Percentiles rank a stretch among this genome's conserved stretches.
phyloP scores from a whole-genome alignment of 1,139 yeast genomes.

The Cylindricascospora bacillispora region DNA sequence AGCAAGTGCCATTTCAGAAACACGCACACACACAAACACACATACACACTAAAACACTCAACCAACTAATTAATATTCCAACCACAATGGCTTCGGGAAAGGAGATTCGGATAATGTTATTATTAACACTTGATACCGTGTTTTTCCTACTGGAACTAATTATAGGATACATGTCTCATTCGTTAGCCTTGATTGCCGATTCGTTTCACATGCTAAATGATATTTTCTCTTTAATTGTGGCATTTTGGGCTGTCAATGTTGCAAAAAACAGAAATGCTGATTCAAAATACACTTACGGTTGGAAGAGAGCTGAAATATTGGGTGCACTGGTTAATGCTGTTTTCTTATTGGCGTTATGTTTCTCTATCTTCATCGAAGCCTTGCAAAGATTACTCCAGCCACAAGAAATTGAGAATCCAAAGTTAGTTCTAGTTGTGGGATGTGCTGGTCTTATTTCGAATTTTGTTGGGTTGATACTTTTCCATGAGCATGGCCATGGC shows the following conservation, averaged over 20 bases:
- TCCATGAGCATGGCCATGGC: slow-evolving; percentile 81
- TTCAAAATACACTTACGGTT: slow-evolving; percentile 83
- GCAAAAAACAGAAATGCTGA: slow-evolving; percentile 76
- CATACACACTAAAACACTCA: too few species aligned
- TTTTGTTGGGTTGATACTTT: slow-evolving; percentile 67
- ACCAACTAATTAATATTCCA: too few species aligned
- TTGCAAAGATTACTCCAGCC: slow-evolving; percentile 79
- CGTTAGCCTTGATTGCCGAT: slow-evolving; percentile 87
- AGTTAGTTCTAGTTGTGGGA: slow-evolving; percentile 72
- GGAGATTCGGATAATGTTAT: slow-evolving; percentile 60
- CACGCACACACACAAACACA: too few species aligned
- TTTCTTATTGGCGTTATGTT: slow-evolving; percentile 79
- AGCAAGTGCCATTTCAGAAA: too few species aligned
- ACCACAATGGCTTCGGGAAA: slow-evolving; percentile 31
- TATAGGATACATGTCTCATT: slow-evolving; percentile 80
- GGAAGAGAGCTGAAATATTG: slow-evolving; percentile 92
- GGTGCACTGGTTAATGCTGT: slow-evolving; percentile 94
- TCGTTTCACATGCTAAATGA: slow-evolving; percentile 97
- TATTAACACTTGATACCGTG: slow-evolving; percentile 62
- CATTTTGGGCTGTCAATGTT: slow-evolving; percentile 92
- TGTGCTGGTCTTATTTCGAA: slow-evolving; percentile 71
- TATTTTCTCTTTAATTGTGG: slow-evolving; percentile 77
- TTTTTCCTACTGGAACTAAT: slow-evolving; percentile 81
- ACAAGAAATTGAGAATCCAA: slow-evolving; percentile 65
- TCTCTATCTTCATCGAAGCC: slow-evolving; percentile 87